phyloP scores from a whole-genome alignment of 768 basidiomycete species.

The Trametes sanguinea region DNA sequence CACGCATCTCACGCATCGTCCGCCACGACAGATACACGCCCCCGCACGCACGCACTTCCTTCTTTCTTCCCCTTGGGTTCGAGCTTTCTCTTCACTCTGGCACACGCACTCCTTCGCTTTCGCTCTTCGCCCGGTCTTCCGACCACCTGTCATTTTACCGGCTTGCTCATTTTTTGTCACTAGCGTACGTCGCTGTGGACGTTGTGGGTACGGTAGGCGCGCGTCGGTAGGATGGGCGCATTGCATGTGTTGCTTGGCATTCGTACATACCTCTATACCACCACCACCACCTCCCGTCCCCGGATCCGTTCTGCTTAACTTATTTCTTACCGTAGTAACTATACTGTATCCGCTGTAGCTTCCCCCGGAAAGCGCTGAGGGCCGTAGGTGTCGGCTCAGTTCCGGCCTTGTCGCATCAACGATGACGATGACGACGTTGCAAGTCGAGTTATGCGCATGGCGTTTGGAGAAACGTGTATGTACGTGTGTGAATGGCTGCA shows the following conservation, averaged over 20 bases:
- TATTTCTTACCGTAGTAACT: conserved; percentile 4
- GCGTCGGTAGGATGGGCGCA: background rate
- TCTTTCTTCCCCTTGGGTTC: no score
- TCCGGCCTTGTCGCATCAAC: no score
- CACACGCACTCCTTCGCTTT: background rate
- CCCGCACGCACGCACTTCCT: background rate
- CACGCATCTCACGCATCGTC: background rate
- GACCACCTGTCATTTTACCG: background rate
- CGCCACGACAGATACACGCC: background rate
- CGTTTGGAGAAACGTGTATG: no score
- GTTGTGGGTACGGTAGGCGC: no score
- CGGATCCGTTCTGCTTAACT: background rate
- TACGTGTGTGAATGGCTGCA: no score
- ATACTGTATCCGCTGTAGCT: background rate
- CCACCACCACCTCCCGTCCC: no score
- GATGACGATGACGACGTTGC: no score
- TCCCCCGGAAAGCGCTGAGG: no score
- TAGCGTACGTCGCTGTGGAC: no score
- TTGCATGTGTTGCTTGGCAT: background rate
- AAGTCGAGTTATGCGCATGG: no score
- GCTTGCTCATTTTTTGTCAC: background rate
- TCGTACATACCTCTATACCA: background rate
- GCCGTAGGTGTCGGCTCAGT: no score
- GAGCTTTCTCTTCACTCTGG: background rate
- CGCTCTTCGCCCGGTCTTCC: background rate